A percentile compares a stretch with the other conserved stretches of the same genome.
Evolutionary conservation across 2,329 filamentous ascomycete species (phyloP).

Genomic region (Cercospora zeae-maydis): DNA sequence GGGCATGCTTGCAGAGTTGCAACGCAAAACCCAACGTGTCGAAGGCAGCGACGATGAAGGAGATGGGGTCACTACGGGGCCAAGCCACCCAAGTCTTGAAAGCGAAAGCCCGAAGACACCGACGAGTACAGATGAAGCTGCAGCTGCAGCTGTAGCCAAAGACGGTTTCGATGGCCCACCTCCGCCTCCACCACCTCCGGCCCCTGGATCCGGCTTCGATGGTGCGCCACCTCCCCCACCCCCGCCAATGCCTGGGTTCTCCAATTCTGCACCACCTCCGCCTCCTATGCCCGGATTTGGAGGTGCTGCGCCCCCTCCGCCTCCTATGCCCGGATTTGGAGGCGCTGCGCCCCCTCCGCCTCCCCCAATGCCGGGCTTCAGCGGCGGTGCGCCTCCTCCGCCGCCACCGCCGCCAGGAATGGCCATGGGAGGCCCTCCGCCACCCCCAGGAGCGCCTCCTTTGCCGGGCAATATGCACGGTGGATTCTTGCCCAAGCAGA

Average conservation of each 20-base stretch:
- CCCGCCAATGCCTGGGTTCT: constrained; percentile 47
- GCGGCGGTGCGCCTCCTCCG: constrained; percentile 41
- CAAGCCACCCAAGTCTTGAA: constrained; percentile 71
- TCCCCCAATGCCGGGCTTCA: constrained; percentile 43
- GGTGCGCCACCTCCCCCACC: constrained; percentile 43
- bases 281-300: constrained; percentile 47
- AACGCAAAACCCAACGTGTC: constrained; percentile 68
- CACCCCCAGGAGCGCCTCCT: constrained; percentile 65
- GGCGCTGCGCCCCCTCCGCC: constrained; percentile 40
- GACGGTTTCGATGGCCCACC: constrained; percentile 40
- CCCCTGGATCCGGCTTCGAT: constrained; percentile 42
- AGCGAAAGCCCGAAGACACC: constrained; percentile 66
- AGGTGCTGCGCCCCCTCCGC: constrained; percentile 37
- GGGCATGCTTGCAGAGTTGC: constrained; percentile 67
- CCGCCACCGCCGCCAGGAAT: constrained; percentile 51
- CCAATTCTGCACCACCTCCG: constrained; percentile 38
- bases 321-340: constrained; percentile 42
- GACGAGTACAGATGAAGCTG: constrained; percentile 45
- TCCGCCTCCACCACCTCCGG: constrained; percentile 47
- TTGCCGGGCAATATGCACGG: constrained; percentile 57
- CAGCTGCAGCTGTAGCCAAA: constrained; percentile 19
- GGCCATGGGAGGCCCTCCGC: constrained; percentile 57
- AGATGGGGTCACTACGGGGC: constrained; percentile 68
- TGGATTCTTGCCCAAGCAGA: constrained; percentile 68
- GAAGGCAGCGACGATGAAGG: constrained; percentile 71